Evolutionary conservation across 2,329 filamentous ascomycete species (phyloP).

Genomic region (Chaetomiaceae sp.): DNA sequence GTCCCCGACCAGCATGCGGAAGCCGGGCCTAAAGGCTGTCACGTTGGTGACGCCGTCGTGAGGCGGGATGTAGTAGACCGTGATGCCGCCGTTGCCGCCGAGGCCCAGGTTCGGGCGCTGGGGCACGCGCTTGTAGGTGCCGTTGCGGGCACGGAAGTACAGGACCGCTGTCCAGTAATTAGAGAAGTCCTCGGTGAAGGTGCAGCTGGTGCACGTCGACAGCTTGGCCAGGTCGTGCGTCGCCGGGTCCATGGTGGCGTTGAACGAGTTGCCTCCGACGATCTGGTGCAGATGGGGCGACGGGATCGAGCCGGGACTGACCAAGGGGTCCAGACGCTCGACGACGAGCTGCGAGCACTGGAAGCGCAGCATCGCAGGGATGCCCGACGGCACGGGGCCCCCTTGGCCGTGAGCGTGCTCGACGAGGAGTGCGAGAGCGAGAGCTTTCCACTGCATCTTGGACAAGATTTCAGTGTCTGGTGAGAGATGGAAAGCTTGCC

Average conservation of each 20-base stretch:
- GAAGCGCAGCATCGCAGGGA: slow-evolving; percentile 26
- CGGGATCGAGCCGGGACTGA: slow-evolving; percentile 18
- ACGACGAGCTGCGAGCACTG: slow-evolving; percentile 27
- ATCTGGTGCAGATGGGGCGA: slow-evolving; percentile 24
- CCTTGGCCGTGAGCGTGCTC: background rate
- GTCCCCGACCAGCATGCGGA: slow-evolving; percentile 32
- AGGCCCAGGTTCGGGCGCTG: slow-evolving; percentile 10
- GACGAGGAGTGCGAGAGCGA: background rate
- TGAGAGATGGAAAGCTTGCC: background rate
- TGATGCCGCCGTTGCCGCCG: slow-evolving; percentile 21
- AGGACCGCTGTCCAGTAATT: slow-evolving; percentile 27
- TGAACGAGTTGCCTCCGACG: slow-evolving; percentile 24
- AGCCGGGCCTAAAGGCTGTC: slow-evolving; percentile 38
- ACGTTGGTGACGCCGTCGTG: slow-evolving; percentile 32
- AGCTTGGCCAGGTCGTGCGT: slow-evolving; percentile 15
- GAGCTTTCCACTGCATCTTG: slow-evolving; percentile 4
- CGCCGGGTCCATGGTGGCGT: slow-evolving; percentile 20
- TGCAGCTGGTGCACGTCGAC: slow-evolving; percentile 22
- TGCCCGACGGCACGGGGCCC: background rate
- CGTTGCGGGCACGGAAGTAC: slow-evolving; percentile 23
- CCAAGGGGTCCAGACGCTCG: slow-evolving; percentile 27
- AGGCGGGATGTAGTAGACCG: slow-evolving; percentile 24
- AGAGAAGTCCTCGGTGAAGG: slow-evolving; percentile 24
- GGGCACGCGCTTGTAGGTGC: slow-evolving; percentile 19
- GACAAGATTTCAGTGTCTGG: background rate